These are phyloP conservation scores for Sapria himalayana DNA, from an alignment of 345 rosid genomes.

Conservation along the genomic window DNA sequence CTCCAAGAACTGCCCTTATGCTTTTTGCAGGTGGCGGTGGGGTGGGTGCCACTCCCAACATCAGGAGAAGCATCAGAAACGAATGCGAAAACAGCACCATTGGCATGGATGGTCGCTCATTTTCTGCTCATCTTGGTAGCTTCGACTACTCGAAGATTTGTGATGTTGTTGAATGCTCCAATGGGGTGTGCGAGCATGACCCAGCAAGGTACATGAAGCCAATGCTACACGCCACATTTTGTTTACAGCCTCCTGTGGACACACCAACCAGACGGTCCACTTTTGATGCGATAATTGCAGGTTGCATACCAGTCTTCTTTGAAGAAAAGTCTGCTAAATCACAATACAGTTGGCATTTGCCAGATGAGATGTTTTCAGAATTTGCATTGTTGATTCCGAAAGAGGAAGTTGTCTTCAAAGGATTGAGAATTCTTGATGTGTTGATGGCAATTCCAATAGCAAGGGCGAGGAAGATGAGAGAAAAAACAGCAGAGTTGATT, in stretches of 20 bases:
- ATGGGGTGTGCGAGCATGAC: constrained; percentile 77
- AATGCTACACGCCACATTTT: constrained; percentile 51
- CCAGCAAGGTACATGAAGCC: constrained; percentile 68
- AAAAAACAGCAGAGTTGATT: constrained; percentile 40
- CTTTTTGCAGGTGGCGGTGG: constrained; percentile 90
- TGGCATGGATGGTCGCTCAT: not conserved
- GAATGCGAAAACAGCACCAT: constrained; percentile 32
- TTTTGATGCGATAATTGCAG: constrained; percentile 63
- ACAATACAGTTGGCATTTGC: constrained; percentile 69
- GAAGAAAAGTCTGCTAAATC: constrained; percentile 55
- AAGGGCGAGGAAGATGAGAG: constrained; percentile 52
- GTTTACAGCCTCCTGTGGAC: constrained; percentile 84
- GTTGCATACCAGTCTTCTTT: constrained; percentile 85
- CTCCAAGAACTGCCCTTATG: constrained; percentile 35
- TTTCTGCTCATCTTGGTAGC: not conserved
- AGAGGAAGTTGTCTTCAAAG: constrained; percentile 66
- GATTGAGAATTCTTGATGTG: constrained; percentile 48
- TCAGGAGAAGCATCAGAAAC: constrained; percentile 57
- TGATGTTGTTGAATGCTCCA: constrained; percentile 69
- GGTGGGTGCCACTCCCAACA: constrained; percentile 29
- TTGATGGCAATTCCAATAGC: constrained; percentile 39
- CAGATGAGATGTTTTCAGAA: constrained; percentile 24
- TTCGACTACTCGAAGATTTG: constrained; percentile 22
- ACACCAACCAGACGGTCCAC: constrained; percentile 73
- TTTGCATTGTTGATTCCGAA: constrained; percentile 53